Evolutionary conservation across 2,329 filamentous ascomycete species (phyloP).

Genomic region (Fusarium sp.): DNA sequence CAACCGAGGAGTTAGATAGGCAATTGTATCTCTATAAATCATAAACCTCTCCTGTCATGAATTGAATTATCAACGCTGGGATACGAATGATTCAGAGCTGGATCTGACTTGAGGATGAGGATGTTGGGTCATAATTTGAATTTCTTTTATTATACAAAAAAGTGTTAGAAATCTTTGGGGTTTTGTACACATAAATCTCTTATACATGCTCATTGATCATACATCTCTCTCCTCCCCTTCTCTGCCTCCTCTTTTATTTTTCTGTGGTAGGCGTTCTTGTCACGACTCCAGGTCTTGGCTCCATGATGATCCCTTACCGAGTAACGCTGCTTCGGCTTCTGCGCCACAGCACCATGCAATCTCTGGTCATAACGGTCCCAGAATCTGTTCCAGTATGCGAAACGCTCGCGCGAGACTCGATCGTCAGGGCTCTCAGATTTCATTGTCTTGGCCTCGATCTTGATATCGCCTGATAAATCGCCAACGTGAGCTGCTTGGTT

Average conservation of each 20-base stretch:
- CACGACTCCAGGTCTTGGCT: neutral
- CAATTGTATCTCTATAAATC: conserved; percentile 8
- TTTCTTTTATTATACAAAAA: conserved; percentile 24
- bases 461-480: neutral
- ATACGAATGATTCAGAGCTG: neutral
- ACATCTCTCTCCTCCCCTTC: neutral
- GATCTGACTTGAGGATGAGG: neutral
- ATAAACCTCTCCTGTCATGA: neutral
- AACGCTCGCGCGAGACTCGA: conserved; percentile 23
- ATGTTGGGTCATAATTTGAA: neutral
- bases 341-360: conserved; percentile 3
- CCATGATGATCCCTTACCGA: neutral
- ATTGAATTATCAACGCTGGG: neutral
- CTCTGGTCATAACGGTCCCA: conserved; percentile 44
- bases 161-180: neutral
- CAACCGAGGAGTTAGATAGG: conserved; percentile 13
- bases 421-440: conserved; percentile 26
- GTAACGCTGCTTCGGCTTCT: neutral
- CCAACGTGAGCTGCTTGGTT: neutral
- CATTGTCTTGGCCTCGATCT: conserved; percentile 12
- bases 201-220: conserved; percentile 25
- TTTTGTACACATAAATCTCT: conserved; percentile 24
- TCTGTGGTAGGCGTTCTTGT: neutral
- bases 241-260: neutral
- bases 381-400: conserved; percentile 40